These are phyloP conservation scores for Aspergillus steynii DNA, from an alignment of 495 filamentous ascomycete genomes.

Conservation along the genomic window DNA sequence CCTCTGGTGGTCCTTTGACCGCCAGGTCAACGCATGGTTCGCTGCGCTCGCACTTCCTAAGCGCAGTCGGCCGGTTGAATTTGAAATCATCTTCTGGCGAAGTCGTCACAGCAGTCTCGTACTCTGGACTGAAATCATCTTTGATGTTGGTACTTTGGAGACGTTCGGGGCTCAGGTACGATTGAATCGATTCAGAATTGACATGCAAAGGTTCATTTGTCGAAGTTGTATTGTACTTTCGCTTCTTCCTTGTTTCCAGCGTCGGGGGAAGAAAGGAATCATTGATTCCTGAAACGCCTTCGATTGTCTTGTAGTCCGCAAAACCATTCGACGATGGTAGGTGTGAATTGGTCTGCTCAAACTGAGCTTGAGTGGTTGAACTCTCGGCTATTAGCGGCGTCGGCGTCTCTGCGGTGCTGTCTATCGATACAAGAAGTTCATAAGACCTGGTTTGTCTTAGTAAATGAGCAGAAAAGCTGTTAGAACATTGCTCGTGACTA, in stretches of 20 bases:
- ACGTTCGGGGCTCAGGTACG: conserved; percentile 1
- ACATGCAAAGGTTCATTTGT: background rate
- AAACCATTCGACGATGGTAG: conserved; percentile 6
- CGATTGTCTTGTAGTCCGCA: conserved; percentile 4
- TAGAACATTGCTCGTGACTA: conserved; percentile 25
- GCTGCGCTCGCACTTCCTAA: conserved; percentile 11
- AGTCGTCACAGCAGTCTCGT: conserved; percentile 28
- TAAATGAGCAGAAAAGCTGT: conserved; percentile 8
- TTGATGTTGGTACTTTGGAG: conserved; percentile 55
- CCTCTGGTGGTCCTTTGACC: conserved; percentile 21
- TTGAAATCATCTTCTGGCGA: conserved; percentile 47
- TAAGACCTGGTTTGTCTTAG: conserved; percentile 36
- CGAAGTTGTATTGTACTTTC: conserved; percentile 34
- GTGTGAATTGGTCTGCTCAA: conserved; percentile 61
- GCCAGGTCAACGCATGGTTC: conserved; percentile 15
- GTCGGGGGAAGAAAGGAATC: conserved; percentile 32
- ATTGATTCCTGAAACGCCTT: conserved; percentile 5
- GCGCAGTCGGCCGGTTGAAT: conserved; percentile 37
- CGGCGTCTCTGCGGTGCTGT: conserved; percentile 45
- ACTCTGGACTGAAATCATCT: conserved; percentile 61
- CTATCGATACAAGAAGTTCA: conserved; percentile 45
- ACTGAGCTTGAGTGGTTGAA: conserved; percentile 52
- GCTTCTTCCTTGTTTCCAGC: conserved; percentile 40
- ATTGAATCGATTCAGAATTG: background rate
- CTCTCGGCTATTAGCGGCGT: conserved; percentile 69